phyloP scores from a whole-genome alignment of 257 asterid genomes.

The Primulina huaijiensis region DNA sequence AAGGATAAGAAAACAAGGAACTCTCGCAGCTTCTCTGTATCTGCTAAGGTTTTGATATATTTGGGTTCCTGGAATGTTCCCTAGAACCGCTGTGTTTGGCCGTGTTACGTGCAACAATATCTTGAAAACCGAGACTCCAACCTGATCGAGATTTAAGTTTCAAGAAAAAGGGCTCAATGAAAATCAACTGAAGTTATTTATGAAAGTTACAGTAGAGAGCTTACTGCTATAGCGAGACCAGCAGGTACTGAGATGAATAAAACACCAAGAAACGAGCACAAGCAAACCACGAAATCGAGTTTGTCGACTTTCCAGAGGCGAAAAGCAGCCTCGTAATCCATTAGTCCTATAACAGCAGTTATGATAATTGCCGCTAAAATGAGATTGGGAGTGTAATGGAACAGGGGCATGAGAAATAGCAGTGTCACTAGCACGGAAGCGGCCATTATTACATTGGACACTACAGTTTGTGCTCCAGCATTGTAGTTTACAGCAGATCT shows the following conservation, averaged over 20 bases:
- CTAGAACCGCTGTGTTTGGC: conserved; percentile 70
- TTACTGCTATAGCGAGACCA: conserved; percentile 91
- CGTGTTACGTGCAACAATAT: conserved; percentile 81
- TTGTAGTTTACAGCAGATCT: conserved; percentile 92
- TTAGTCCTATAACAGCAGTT: conserved; percentile 85
- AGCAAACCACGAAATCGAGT: conserved; percentile 80
- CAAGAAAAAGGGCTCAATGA: not conserved
- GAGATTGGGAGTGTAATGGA: conserved; percentile 79
- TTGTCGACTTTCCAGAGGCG: conserved; percentile 90
- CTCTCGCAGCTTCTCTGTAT: conserved; percentile 64
- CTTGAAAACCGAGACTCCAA: conserved; percentile 93
- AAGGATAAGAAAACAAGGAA: conserved; percentile 66
- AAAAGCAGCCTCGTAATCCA: conserved; percentile 70
- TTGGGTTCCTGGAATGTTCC: conserved; percentile 82
- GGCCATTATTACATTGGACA: conserved; percentile 85
- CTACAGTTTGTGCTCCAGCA: conserved; percentile 81
- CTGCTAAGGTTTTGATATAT: conserved; percentile 62
- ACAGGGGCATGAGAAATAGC: conserved; percentile 86
- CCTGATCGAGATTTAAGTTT: conserved; percentile 35
- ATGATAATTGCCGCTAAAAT: conserved; percentile 85
- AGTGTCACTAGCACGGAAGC: conserved; percentile 72
- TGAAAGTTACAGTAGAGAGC: conserved; percentile 22
- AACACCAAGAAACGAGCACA: conserved; percentile 83
- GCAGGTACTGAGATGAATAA: conserved; percentile 93
- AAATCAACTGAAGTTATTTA: not conserved